These are phyloP conservation scores for Pseudopediastrum boryanum DNA, from an alignment of 139 green algal genomes.

Conservation along the genomic window DNA sequence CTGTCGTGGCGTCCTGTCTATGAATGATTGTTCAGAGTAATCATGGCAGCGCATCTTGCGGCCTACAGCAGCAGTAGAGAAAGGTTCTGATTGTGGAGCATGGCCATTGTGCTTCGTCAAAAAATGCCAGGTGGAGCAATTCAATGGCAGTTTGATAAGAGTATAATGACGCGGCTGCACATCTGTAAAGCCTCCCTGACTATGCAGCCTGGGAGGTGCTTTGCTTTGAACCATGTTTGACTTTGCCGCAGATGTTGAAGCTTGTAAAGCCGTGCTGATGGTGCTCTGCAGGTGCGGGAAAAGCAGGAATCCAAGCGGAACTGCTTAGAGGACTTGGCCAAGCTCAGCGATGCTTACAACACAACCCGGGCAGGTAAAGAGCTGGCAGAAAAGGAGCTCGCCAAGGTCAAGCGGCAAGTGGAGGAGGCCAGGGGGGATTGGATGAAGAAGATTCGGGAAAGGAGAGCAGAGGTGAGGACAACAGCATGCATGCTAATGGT, in stretches of 20 bases:
- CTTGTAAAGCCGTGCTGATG: too few species aligned
- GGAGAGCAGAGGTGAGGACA: constrained; percentile 70
- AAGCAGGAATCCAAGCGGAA: constrained; percentile 70
- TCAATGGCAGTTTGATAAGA: too few species aligned
- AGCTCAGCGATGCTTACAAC: constrained; percentile 72
- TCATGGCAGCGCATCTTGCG: too few species aligned
- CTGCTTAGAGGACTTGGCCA: constrained; percentile 67
- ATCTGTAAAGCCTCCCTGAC: too few species aligned
- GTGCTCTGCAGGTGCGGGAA: constrained; percentile 36
- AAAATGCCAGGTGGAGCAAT: too few species aligned
- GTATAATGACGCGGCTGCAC: too few species aligned
- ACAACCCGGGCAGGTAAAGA: constrained; percentile 73
- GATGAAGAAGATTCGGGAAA: constrained; percentile 72
- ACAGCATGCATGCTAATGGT: background rate
- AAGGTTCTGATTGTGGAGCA: too few species aligned
- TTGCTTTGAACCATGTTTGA: too few species aligned
- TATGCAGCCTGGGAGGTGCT: too few species aligned
- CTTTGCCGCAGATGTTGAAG: too few species aligned
- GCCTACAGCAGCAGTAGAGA: too few species aligned
- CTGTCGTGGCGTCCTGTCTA: background rate
- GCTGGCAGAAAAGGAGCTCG: constrained; percentile 77
- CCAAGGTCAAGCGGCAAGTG: constrained; percentile 53
- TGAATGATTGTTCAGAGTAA: background rate
- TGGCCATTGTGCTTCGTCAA: too few species aligned
- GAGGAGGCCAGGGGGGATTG: constrained; percentile 72